Percentiles rank a stretch among this genome's conserved stretches.
phyloP scores from a whole-genome alignment of 2,329 filamentous ascomycete genomes.

The Fusarium temperatum region DNA sequence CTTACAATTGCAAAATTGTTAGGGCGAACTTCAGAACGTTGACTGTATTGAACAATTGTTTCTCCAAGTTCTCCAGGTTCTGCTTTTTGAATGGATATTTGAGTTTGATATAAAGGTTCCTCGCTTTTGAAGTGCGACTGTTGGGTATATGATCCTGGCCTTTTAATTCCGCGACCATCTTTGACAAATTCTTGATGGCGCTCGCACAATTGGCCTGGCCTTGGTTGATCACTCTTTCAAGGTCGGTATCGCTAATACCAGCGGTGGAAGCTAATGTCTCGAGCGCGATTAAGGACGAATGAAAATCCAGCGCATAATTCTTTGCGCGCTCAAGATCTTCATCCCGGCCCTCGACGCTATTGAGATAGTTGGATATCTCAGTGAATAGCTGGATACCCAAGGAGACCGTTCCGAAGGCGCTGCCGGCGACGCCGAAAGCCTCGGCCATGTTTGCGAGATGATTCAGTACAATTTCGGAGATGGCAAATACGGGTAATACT shows the following conservation, averaged over 20 bases:
- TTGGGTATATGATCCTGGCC: background rate
- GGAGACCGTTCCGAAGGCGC: background rate
- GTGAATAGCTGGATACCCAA: background rate
- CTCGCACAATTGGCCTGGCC: background rate
- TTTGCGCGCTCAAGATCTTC: background rate
- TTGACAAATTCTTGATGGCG: background rate
- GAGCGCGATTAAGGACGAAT: background rate
- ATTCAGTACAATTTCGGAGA: fast-evolving
- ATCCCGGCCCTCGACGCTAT: background rate
- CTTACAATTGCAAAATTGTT: background rate
- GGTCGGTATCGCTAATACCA: fast-evolving
- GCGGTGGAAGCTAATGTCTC: fast-evolving
- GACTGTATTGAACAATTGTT: fast-evolving
- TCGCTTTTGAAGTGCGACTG: background rate
- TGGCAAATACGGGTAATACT: fast-evolving
- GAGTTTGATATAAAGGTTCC: fast-evolving
- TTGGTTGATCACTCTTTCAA: background rate
- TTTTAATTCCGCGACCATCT: fast-evolving
- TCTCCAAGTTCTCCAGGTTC: background rate
- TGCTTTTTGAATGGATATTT: background rate
- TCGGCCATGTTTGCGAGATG: background rate
- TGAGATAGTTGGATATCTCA: background rate
- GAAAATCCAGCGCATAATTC: background rate
- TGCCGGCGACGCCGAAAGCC: background rate
- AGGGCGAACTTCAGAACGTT: fast-evolving